Base-by-base conservation (phyloP, 116 monocot species). In the Posidonia oceanica region DNA sequence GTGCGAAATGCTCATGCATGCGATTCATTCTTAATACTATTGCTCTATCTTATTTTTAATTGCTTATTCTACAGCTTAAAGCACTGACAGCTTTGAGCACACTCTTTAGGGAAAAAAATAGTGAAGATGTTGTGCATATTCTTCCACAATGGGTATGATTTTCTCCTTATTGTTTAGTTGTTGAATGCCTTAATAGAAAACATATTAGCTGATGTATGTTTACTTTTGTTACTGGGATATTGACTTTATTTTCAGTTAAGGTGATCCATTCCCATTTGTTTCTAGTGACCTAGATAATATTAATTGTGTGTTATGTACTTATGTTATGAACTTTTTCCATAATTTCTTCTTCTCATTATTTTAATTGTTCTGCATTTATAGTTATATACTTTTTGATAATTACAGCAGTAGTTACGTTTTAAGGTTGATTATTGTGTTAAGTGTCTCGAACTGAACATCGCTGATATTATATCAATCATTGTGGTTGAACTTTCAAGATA, bases 71-170 rank as follows among this genome's bases (percentile, higher is more conserved):
- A 40, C 90, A 98, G 98, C 82, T 98, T 21, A 98, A 98, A 83
- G 98, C 98, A 73, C 76, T 98, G 54, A 58, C 83, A 21, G 63
- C 89, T 53, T 68, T 98, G 41, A 64, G 48, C 52, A 36, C 68
- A 58, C 83, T 98, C 12, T 87, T 98, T 72, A 86, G 74, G 75
- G 75, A 98, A 78, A 90, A 79, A 61, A 39, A 83, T 57, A 76
- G 72, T 42, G 85, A 90, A 69, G 98, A 98, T 69, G 64, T 88
- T 72, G 84, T 78, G 52, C 83, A 77, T 55, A 86, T 98, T 67
- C 69, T 90, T 78, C 98, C 93, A 59, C 84, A 79, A 67, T 98
- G 98, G 98, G 98, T 98, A 97, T 74, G 59, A 20, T 74, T 75
- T 54, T 61, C 39, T 58, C 65, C 65, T n/a, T 65, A 39, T 42